Conservation (phyloP, 2,329 filamentous ascomycete species). For the Aspergillus floridensis region DNA sequence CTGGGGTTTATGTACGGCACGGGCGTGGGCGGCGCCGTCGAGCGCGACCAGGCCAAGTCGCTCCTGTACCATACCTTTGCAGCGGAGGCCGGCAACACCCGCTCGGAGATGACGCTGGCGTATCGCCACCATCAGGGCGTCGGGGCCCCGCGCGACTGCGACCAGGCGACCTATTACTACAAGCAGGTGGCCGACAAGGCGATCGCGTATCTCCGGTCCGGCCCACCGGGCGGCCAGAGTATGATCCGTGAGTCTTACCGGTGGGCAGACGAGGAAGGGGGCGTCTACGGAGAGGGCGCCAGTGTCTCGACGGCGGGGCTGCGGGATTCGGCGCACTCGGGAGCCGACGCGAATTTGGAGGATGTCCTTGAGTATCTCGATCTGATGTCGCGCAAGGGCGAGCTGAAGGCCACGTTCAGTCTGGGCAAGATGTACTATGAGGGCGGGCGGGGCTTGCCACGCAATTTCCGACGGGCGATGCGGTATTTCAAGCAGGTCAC, state of each 20-base stretch:
- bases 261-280: conserved; percentile 85
- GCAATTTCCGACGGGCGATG: conserved; percentile 70
- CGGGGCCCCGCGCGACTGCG: conserved; percentile 80
- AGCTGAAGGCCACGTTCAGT: conserved; percentile 81
- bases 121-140: conserved; percentile 84
- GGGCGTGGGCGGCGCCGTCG: conserved; percentile 76
- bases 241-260: conserved; percentile 77
- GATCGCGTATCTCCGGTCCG: conserved; percentile 80
- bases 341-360: conserved; percentile 81
- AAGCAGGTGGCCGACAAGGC: conserved; percentile 92
- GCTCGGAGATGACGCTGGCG: conserved; percentile 89
- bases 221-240: conserved; percentile 80
- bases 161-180: conserved; percentile 82
- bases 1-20: conserved; percentile 93
- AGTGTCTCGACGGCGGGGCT: conserved; percentile 83
- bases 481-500: conserved; percentile 79
- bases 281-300: conserved; percentile 92
- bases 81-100: conserved; percentile 75
- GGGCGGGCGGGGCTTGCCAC: conserved; percentile 70
- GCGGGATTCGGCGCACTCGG: conserved; percentile 69
- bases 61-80: conserved; percentile 94
- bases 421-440: conserved; percentile 86
- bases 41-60: conserved; percentile 84
- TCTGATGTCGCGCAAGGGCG: conserved; percentile 83
- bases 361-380: conserved; percentile 95